Percentiles rank a stretch among this genome's conserved stretches.
Evolutionary conservation across 768 basidiomycete species (phyloP).

Genomic region (Agaricus bisporus): DNA sequence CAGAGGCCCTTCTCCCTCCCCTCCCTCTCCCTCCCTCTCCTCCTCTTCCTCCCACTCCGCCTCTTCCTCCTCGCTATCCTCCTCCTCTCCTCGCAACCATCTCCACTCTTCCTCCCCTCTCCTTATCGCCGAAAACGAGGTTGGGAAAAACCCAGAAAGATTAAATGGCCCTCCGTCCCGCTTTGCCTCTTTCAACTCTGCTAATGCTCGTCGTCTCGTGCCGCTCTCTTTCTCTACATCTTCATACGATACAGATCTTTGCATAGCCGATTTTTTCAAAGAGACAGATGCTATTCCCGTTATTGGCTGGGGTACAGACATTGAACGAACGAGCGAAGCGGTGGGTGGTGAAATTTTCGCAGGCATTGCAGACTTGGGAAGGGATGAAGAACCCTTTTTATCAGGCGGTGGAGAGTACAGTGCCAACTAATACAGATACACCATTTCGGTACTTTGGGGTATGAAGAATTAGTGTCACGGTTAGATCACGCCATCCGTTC

Average conservation of each 20-base stretch:
- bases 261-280: conserved; percentile 3
- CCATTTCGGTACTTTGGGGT: conserved; percentile 9
- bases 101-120: conserved; percentile 29
- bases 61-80: conserved; percentile 12
- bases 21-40: background rate
- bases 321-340: conserved; percentile 19
- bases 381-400: too few relatives aligned
- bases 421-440: background rate
- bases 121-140: conserved; percentile 14
- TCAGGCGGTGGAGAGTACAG: too few relatives aligned
- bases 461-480: background rate
- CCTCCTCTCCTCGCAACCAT: conserved; percentile 32
- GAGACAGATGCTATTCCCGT: conserved; percentile 7
- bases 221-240: conserved; percentile 12
- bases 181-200: background rate
- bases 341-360: conserved; percentile 9
- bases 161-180: conserved; percentile 31
- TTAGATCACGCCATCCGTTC: conserved; percentile 3
- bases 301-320: conserved; percentile 24
- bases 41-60: conserved; percentile 6
- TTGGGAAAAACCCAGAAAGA: conserved; percentile 43
- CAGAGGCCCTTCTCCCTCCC: conserved; percentile 11
- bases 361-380: background rate
- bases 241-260: conserved; percentile 19
- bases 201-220: conserved; percentile 7